Evolutionary conservation across 805 yeast genomes (phyloP).

Genomic region (Zygotorulaspora sp.): DNA sequence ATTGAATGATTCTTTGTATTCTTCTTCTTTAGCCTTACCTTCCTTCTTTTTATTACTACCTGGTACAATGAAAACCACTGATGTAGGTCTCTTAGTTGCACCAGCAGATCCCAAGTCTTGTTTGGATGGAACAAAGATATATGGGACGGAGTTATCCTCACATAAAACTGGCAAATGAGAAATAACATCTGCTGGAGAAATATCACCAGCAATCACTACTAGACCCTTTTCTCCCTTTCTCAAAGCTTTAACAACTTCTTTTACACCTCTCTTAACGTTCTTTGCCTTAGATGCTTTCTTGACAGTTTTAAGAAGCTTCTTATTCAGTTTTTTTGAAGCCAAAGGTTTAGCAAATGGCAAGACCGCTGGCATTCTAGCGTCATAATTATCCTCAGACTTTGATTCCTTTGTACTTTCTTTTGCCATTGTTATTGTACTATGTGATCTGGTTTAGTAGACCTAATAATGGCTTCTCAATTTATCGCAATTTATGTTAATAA

Average conservation of each 20-base stretch:
- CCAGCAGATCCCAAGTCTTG: conserved; percentile 99
- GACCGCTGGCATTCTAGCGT: conserved; percentile 81
- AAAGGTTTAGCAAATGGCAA: conserved; percentile 91
- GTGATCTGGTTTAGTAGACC: too few species aligned
- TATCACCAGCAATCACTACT: conserved; percentile 95
- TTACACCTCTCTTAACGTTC: conserved; percentile 97
- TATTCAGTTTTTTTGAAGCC: conserved; percentile 93
- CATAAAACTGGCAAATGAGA: conserved; percentile 96
- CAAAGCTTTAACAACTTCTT: conserved; percentile 95
- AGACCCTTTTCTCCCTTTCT: conserved; percentile 98
- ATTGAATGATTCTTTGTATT: conserved; percentile 87
- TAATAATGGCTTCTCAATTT: not conserved
- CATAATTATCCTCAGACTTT: conserved; percentile 73
- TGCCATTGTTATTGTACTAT: conserved; percentile 13
- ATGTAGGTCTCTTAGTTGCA: conserved; percentile 98
- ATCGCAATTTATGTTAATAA: not conserved
- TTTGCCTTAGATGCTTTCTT: conserved; percentile 98
- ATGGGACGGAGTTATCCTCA: conserved; percentile 91
- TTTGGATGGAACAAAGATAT: conserved; percentile 89
- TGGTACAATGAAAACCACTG: conserved; percentile 95
- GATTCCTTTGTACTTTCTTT: conserved; percentile 16
- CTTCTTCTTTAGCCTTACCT: conserved; percentile 64
- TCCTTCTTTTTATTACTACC: conserved; percentile 85
- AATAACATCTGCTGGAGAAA: conserved; percentile 94
- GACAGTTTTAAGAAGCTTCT: conserved; percentile 90